Base-by-base conservation (phyloP, 2,329 filamentous ascomycete genomes). In the Hansfordia pulvinata region DNA sequence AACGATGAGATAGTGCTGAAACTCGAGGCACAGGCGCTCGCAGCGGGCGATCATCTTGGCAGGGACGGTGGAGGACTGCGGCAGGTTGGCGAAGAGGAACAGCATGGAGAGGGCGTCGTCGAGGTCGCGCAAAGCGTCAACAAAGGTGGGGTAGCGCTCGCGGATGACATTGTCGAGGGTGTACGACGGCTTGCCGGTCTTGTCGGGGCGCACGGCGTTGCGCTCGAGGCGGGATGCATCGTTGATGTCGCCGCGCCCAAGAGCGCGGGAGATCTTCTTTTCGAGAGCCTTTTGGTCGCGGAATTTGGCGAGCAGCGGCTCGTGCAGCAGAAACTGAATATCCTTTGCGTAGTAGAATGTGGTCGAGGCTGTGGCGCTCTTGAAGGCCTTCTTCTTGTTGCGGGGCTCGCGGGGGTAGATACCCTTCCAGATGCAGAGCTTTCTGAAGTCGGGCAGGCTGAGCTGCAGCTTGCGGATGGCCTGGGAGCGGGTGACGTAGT, bases 391-490 rank as follows among this genome's bases (percentile, higher is more conserved):
- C 65, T 93, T 94, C 65, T 85, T 88, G 63, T 80, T 93, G 49
- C 90, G 75, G 37, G 90, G 90, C 64, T 98, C 90, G 47, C 90
- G 81, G 39, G 90, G 90, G 58, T 94, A 98, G 53, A 98, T 96
- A 44, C 86, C 90, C 65, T 96, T 96, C 78, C 93, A 98, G 55
- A 98, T 98, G 62, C 90, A 98, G 51, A 98, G 69, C 60, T 93
- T 80, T 59, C 90, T 78, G 61, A 98, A 98, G 60, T 98, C 90
- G 40, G 86, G 85, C 30, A 98, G 73, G 47, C 82, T 93, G 56
- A 98, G 81, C 60, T 98, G 90, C 36, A 98, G 76, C 63, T 96
- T 98, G 56, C 86, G 84, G 44, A 98, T 84, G 23, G 90, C 90
- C 62, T 94, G 85, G 21, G 88, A 94, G 54, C 90, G 73, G 31